Evolutionary conservation across 768 basidiomycete species (phyloP).

Genomic region (Mycena alexandri): DNA sequence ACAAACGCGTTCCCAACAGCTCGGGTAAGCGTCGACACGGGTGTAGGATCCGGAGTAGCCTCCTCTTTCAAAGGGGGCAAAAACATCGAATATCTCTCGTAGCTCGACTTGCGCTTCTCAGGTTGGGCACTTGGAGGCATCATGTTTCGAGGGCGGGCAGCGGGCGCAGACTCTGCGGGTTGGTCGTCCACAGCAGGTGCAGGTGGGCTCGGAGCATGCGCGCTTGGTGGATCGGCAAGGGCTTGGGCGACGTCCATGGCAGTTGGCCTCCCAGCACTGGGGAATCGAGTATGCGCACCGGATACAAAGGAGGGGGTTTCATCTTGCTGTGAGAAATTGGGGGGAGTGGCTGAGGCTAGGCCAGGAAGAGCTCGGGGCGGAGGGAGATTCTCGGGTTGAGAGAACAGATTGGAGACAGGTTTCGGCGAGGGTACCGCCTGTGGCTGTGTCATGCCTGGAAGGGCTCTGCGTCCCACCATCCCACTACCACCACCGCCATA

Average conservation of each 20-base stretch:
- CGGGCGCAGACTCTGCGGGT: conserved; percentile 21
- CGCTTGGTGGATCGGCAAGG: conserved; percentile 54
- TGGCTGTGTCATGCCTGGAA: conserved; percentile 33
- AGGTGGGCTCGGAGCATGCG: conserved; percentile 11
- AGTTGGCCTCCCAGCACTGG: conserved; percentile 78
- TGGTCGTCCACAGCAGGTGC: conserved; percentile 28
- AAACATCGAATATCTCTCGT: conserved; percentile 73
- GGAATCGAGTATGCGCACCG: conserved; percentile 65
- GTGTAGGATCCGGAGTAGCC: conserved; percentile 68
- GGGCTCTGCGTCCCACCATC: conserved; percentile 46
- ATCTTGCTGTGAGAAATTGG: conserved; percentile 37
- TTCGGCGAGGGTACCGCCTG: conserved; percentile 22
- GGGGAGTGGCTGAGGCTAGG: conserved; percentile 40
- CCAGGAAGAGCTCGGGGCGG: conserved; percentile 58
- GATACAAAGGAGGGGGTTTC: conserved; percentile 48
- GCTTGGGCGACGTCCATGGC: conserved; percentile 86
- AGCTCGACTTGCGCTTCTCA: conserved; percentile 76
- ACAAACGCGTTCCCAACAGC: conserved; percentile 33
- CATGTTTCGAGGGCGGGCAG: conserved; percentile 37
- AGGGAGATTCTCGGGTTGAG: conserved; percentile 14
- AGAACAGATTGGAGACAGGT: conserved; percentile 14
- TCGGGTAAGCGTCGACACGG: conserved; percentile 65
- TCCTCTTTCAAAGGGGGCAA: conserved; percentile 80
- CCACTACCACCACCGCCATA: conserved; percentile 33
- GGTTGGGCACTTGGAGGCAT: conserved; percentile 44